Evolutionary conservation across 257 asterid genomes (phyloP).

Genomic region (Scutellaria barbata): DNA sequence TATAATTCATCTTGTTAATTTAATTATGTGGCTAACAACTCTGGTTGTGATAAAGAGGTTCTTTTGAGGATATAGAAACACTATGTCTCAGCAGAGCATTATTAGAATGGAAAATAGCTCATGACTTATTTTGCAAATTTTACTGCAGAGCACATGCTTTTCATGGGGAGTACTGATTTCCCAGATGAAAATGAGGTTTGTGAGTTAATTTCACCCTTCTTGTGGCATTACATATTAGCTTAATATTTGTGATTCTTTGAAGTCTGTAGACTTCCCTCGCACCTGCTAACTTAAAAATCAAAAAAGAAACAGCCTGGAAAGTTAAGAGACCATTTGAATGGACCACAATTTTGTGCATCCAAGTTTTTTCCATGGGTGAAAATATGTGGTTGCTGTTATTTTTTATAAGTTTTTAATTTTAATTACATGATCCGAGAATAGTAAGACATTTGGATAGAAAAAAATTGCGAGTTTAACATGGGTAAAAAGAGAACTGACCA

Average conservation of each 20-base stretch:
- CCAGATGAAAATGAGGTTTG: slow-evolving; percentile 99
- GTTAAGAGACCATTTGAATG: slow-evolving; percentile 5
- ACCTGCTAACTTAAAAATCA: slow-evolving; percentile 4
- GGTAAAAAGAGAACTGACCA: neutral
- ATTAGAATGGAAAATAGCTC: slow-evolving; percentile 15
- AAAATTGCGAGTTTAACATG: neutral
- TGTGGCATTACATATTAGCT: slow-evolving; percentile 21
- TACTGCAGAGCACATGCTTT: slow-evolving; percentile 97
- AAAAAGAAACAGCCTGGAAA: slow-evolving; percentile 10
- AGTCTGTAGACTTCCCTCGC: slow-evolving; percentile 11
- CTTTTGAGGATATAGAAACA: neutral
- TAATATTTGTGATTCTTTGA: slow-evolving; percentile 22
- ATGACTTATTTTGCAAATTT: slow-evolving; percentile 32
- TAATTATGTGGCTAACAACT: neutral
- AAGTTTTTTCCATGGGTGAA: slow-evolving; percentile 11
- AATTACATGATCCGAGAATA: neutral
- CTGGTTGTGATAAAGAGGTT: neutral
- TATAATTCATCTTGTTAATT: slow-evolving; percentile 7
- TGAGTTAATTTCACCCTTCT: slow-evolving; percentile 21
- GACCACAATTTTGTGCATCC: slow-evolving; percentile 14
- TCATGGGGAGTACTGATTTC: slow-evolving; percentile 94
- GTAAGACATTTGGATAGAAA: neutral
- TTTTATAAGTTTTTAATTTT: neutral
- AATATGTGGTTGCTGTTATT: slow-evolving; percentile 16
- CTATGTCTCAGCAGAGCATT: slow-evolving; percentile 13